Base-by-base conservation (phyloP, 768 basidiomycete species). In the Sporobolomyces roseus region DNA sequence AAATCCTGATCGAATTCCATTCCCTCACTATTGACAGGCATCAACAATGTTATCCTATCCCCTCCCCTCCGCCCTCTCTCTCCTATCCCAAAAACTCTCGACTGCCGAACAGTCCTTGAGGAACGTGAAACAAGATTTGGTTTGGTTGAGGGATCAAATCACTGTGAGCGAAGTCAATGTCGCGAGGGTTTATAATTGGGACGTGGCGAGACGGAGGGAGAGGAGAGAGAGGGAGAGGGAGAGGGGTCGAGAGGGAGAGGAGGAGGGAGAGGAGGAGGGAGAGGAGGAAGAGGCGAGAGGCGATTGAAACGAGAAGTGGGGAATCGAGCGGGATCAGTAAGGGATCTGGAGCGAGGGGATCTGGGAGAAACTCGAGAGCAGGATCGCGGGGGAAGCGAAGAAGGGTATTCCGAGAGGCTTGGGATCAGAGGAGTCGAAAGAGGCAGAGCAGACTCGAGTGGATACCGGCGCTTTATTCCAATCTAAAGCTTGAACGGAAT, bases 41-140 rank as follows among this genome's bases (percentile, higher is more conserved):
- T 97, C 97, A 71, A 91, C 93, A 3, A 97, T 98, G 94, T 82
- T 99, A 2, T 90, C 92, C 1, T 99, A 99, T 81, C 88, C 88
- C 69, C 80, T 94, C 30, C 83, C 85, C 1, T 85, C 85, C 21
- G 96, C 96, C 2, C 84, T 88, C 63, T 78, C 83, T 2, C 83
- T 98, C 12, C 81, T 99, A 0, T 79, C 83, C 63, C 83, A 85
- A 30, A 97, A 97, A 79, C 84, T 93, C 33, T 79, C 81, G 0
- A 82, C 83, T 0, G 93, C 93, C 0, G 84, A 90, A 76, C 80
- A 79, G 17, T 85, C 82, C 63, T 79, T 94, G 58, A 76, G 81
- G 32, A 86, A 87, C 76, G 86, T 88, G 0, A 81, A 87, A 49
- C 91, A 93, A 75, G 96, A 98, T 77, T 82, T 96, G 27, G 92